Evolutionary conservation across 495 filamentous ascomycete genomes (phyloP), one percentile per base, ranked within the genome.

Genomic region (Saxispiralis lemnorum): DNA sequence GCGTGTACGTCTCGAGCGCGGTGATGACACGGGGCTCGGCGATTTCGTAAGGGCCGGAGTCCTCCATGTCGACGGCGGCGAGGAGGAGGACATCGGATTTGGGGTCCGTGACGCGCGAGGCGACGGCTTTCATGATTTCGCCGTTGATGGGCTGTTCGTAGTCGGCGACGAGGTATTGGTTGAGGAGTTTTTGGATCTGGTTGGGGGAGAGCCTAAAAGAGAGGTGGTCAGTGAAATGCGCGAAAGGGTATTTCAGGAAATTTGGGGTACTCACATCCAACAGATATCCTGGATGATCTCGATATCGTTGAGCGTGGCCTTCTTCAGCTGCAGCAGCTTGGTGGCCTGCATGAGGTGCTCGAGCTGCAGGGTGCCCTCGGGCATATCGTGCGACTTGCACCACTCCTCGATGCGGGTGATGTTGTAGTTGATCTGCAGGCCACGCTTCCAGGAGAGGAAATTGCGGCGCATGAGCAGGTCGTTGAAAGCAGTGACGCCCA

Each of bases 381-480:
- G 92, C 87, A 99, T 95, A 54, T 96, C 92, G 61, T 99, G 92
- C 56, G 86, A 93, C 73, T 99, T 99, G 64, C 92, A 99, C 92
- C 92, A 99, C 64, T 99, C 92, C 62, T 99, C 92, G 44, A 99
- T 96, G 24, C 92, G 75, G 18, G 92, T 99, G 58, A 99, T 99
- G 63, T 99, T 96, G 68, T 99, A 99, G 63, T 99, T 99, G 65
- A 99, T 99, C 66, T 99, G 92, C 38, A 99, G 68, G 45, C 92
- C 92, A 59, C 92, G 81, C 68, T 99, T 99, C 92, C 92, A 99
- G 12, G 87, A 94, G 43, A 99, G 74, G 73, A 99, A 99, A 61
- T 95, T 95, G 47, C 92, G 74, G 43, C 92, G 74, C 85, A 99
- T 93, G 35, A 99, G 73, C 38, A 99, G 71, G 59, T 99, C 92